These are phyloP conservation scores for Hypoxylon sp. DNA, from an alignment of 2,329 filamentous ascomycete genomes.

Conservation along the genomic window DNA sequence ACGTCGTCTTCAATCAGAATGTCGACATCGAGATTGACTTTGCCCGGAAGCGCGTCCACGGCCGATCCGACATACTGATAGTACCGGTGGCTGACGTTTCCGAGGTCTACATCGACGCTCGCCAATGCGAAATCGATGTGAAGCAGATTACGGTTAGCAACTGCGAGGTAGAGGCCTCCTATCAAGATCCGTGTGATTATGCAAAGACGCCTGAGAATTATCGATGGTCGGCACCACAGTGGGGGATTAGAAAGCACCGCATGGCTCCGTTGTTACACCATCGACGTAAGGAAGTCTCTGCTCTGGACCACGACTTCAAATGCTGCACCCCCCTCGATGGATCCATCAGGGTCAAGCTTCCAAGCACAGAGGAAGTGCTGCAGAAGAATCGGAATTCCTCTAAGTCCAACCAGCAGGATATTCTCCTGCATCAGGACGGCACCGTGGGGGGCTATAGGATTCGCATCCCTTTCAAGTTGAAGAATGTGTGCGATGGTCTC, in stretches of 20 bases:
- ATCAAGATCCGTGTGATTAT: slow-evolving; percentile 72
- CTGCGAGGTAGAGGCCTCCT: slow-evolving; percentile 55
- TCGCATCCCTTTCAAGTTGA: slow-evolving; percentile 78
- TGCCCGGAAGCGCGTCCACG: slow-evolving; percentile 74
- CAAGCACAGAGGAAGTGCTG: slow-evolving; percentile 48
- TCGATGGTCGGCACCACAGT: slow-evolving; percentile 75
- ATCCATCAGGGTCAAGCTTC: slow-evolving; percentile 55
- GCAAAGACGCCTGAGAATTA: slow-evolving; percentile 68
- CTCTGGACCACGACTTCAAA: slow-evolving; percentile 62
- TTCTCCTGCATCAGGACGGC: slow-evolving; percentile 41
- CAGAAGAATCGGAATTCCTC: slow-evolving; percentile 41
- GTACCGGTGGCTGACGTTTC: slow-evolving; percentile 67
- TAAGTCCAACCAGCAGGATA: slow-evolving; percentile 53
- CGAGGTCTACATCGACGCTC: slow-evolving; percentile 67
- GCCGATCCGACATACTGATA: slow-evolving; percentile 83
- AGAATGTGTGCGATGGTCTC: slow-evolving; percentile 81
- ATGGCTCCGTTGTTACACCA: slow-evolving; percentile 63
- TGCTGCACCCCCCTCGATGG: slow-evolving; percentile 66
- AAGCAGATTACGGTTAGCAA: slow-evolving; percentile 62
- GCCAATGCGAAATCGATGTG: slow-evolving; percentile 67
- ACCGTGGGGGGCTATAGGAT: slow-evolving; percentile 57
- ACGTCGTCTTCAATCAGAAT: slow-evolving; percentile 79
- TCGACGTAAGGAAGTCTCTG: slow-evolving; percentile 62
- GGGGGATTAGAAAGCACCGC: slow-evolving; percentile 76
- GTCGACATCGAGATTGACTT: slow-evolving; percentile 93